Evolutionary conservation across 129 eudicot genomes (phyloP).

Genomic region (Rutidosis leptorrhynchoides): DNA sequence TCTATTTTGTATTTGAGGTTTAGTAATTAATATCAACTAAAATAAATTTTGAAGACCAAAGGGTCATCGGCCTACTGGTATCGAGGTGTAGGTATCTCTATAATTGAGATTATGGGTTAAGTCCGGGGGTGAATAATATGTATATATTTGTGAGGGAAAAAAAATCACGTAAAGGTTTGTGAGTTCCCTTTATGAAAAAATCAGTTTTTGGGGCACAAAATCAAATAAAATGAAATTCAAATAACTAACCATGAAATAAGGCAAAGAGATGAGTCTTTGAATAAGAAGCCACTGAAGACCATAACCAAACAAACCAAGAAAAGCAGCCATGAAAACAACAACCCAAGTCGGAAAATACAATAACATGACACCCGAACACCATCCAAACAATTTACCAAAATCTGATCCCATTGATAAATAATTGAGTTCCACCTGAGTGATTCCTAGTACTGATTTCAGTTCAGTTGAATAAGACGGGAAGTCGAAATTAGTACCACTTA

Average conservation of each 20-base stretch:
- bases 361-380: constrained; percentile 55
- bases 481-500: constrained; percentile 61
- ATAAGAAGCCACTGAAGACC: constrained; percentile 66
- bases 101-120: too few relatives aligned
- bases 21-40: too few relatives aligned
- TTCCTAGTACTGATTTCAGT: constrained; percentile 42
- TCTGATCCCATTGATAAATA: constrained; percentile 57
- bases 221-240: too few relatives aligned
- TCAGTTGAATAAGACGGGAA: constrained; percentile 57
- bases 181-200: too few relatives aligned
- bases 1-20: too few relatives aligned
- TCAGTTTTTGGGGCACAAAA: too few relatives aligned
- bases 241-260: constrained; percentile 55
- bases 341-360: constrained; percentile 46
- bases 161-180: too few relatives aligned
- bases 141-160: too few relatives aligned
- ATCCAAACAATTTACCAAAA: constrained; percentile 59
- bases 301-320: constrained; percentile 54
- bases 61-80: too few relatives aligned
- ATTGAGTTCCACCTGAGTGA: constrained; percentile 52
- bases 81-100: too few relatives aligned
- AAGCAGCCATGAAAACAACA: constrained; percentile 49
- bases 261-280: constrained; percentile 40
- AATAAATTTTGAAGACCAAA: too few relatives aligned
- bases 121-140: too few relatives aligned